Evolutionary conservation across 2,329 filamentous ascomycete species (phyloP).

Genomic region (Aspergillus tubingensis): DNA sequence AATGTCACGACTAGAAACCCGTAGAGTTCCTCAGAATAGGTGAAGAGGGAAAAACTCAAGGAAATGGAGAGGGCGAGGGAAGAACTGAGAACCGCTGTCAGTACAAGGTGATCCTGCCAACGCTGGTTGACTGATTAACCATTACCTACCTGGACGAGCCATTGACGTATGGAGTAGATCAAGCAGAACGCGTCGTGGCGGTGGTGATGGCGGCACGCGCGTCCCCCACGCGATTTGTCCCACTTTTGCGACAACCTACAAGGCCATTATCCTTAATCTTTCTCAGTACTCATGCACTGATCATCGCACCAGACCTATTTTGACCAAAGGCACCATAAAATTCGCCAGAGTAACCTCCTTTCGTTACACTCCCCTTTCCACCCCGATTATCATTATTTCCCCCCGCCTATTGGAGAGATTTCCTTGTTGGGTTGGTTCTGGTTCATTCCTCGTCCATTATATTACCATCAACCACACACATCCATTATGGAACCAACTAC

Average conservation of each 20-base stretch:
- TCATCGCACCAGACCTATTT: background rate
- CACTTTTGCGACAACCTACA: background rate
- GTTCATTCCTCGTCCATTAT: background rate
- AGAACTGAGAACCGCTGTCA: background rate
- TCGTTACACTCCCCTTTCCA: background rate
- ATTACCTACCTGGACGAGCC: background rate
- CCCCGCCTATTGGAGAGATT: background rate
- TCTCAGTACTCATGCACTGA: no score
- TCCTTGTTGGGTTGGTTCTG: background rate
- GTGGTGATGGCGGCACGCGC: background rate
- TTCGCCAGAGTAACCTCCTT: background rate
- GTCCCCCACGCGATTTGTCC: background rate
- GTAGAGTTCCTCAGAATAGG: background rate
- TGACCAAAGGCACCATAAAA: no score
- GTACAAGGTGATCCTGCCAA: background rate
- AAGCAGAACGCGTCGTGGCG: background rate
- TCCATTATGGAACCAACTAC: conserved; percentile 10
- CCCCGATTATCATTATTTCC: background rate
- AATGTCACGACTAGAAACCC: no score
- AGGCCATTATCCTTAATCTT: background rate
- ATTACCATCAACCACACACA: background rate
- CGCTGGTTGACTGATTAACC: background rate
- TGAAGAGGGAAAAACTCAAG: background rate
- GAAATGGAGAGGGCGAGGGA: background rate
- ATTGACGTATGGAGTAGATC: background rate